phyloP scores from a whole-genome alignment of 164 flowering plant genomes.

The Echeveria elegans region DNA sequence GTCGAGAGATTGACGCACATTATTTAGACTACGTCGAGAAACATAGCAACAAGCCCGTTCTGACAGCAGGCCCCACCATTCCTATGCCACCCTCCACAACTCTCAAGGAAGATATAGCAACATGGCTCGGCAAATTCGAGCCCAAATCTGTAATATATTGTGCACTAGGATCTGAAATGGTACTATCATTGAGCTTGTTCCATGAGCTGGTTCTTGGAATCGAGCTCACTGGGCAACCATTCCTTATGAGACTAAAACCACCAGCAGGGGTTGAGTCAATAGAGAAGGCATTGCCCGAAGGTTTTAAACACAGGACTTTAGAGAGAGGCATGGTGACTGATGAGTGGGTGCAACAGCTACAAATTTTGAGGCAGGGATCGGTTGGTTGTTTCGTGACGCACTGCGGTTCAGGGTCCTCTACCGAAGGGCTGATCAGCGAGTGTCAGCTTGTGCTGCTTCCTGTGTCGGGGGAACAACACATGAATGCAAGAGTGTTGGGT shows the following conservation, averaged over 20 bases:
- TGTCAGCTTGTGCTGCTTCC: slow-evolving; percentile 24
- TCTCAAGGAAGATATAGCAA: not conserved
- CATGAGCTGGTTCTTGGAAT: slow-evolving; percentile 22
- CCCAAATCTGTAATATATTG: slow-evolving; percentile 16
- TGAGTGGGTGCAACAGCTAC: slow-evolving; percentile 20
- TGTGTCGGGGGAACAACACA: slow-evolving; percentile 12
- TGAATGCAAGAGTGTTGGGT: slow-evolving; percentile 16
- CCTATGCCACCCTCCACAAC: not conserved
- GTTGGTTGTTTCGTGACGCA: slow-evolving; percentile 22
- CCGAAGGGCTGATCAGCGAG: slow-evolving; percentile 17
- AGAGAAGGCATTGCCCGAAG: slow-evolving; percentile 22
- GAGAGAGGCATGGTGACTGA: slow-evolving; percentile 17
- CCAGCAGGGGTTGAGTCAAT: slow-evolving; percentile 10
- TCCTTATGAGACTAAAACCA: slow-evolving; percentile 16
- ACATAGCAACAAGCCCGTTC: not conserved
- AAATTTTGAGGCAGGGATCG: slow-evolving; percentile 17
- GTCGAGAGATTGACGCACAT: not conserved
- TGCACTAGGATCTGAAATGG: slow-evolving; percentile 20
- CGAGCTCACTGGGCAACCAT: slow-evolving; percentile 20
- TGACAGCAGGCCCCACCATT: not conserved
- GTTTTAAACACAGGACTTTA: slow-evolving; percentile 11
- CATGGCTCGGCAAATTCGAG: slow-evolving; percentile 10
- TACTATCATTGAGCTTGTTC: slow-evolving; percentile 12
- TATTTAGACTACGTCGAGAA: not conserved
- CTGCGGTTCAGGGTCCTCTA: slow-evolving; percentile 22